These are phyloP conservation scores for Eucalyptus marginata DNA, from an alignment of 345 rosid genomes.

Conservation along the genomic window DNA sequence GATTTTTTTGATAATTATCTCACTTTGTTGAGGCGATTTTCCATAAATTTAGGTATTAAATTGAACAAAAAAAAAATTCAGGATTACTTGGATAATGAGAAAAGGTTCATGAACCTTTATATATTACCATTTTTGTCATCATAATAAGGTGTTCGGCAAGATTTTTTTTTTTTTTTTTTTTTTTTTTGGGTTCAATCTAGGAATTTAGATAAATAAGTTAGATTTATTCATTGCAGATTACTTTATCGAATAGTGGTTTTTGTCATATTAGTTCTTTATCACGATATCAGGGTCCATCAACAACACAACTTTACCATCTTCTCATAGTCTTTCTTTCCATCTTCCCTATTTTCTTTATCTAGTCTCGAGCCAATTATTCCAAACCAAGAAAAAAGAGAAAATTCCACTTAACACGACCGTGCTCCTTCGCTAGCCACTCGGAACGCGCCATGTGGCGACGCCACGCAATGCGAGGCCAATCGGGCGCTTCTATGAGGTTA, in stretches of 20 bases:
- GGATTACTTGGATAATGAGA: not conserved
- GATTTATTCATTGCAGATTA: not conserved
- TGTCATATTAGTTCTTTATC: not conserved
- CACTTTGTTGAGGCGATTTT: fast-evolving
- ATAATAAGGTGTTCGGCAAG: not conserved
- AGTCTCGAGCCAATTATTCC: not conserved
- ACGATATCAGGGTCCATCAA: not conserved
- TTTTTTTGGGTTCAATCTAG: not conserved
- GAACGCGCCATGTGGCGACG: not conserved
- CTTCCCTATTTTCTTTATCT: not conserved
- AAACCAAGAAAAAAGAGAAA: not conserved
- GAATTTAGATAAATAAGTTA: not conserved
- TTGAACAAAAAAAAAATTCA: not conserved
- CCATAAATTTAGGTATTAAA: not conserved
- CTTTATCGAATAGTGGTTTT: not conserved
- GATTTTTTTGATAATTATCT: not conserved
- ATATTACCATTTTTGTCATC: not conserved
- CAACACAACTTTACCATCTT: not conserved
- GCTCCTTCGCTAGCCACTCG: not conserved
- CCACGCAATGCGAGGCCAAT: not conserved
- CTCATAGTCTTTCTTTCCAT: not conserved
- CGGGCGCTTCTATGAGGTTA: not conserved
- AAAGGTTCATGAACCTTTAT: not conserved
- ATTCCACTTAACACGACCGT: not conserved
- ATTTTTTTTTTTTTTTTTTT: not conserved